phyloP scores from a whole-genome alignment of 1,139 yeast species.

The Protomyces gravidus region DNA sequence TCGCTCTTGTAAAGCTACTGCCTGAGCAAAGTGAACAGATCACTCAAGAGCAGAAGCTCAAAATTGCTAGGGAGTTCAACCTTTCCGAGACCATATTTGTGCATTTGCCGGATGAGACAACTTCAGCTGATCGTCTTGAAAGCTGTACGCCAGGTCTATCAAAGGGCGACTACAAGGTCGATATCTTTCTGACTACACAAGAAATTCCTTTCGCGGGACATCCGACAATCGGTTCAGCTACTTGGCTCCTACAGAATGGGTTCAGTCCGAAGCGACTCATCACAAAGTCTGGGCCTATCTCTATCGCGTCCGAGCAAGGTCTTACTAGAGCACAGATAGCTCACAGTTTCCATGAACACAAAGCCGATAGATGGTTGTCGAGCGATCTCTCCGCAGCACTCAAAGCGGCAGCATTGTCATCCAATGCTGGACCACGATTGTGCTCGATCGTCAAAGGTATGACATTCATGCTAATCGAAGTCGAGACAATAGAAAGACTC shows the following conservation, averaged over 20 bases:
- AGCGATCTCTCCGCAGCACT: no score
- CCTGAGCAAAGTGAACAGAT: not conserved
- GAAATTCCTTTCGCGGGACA: slow-evolving; percentile 26
- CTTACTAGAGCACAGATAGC: slow-evolving; percentile 3
- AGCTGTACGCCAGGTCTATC: not conserved
- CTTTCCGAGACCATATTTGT: slow-evolving; percentile 20
- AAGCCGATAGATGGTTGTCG: not conserved
- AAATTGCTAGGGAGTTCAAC: slow-evolving; percentile 23
- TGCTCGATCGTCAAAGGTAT: slow-evolving; percentile 19
- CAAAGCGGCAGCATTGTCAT: not conserved
- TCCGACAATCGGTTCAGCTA: slow-evolving; percentile 22
- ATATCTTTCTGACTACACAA: slow-evolving; percentile 10
- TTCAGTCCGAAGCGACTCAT: not conserved
- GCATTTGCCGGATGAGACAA: not conserved
- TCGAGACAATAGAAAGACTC: not conserved
- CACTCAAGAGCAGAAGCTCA: slow-evolving; percentile 3
- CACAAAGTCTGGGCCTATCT: not conserved
- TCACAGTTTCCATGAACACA: slow-evolving; percentile 1
- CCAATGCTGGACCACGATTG: not conserved
- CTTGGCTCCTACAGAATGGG: not conserved
- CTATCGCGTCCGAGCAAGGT: not conserved
- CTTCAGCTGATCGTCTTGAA: not conserved
- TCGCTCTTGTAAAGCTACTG: slow-evolving; percentile 12
- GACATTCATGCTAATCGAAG: slow-evolving; percentile 21
- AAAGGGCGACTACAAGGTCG: slow-evolving; percentile 7